Evolutionary conservation across 208 protist genomes (phyloP), one percentile per base, ranked within the genome.

Genomic region (Acanthamoeba castellanii): DNA sequence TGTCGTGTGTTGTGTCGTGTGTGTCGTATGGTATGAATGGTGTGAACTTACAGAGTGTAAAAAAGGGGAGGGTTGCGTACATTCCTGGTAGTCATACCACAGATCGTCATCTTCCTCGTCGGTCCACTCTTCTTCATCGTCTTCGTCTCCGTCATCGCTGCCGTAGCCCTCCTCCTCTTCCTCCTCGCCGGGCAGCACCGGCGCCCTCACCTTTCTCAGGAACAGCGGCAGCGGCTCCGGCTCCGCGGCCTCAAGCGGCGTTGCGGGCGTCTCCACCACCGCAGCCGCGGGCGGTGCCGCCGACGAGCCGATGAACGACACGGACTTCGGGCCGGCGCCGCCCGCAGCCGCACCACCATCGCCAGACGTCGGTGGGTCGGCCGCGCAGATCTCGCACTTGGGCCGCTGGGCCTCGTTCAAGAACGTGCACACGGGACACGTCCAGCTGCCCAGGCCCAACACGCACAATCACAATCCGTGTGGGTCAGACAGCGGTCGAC

Each of bases 71-170:
- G 20, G 5, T 25, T 25, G 5, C 68, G 68, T 76, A 76, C 68
- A 76, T 76, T 76, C 68, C 34, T 76, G 68, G 68, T 76, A 76
- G 34, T 76, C 68, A 37, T 37, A 76, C 68, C 68, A 76, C 68
- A 76, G 68, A 18, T 45, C 68, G 68, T 76, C 68, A 7, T 76
- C 68, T 8, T 76, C 68, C 37, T 76, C 68, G 11, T 76, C 68
- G 30, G 14, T n/a, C 5, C 37, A 8, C 18, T 18, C 20, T 27
- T 27, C 13, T 1, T 25, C 57, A 27, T 64, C 57, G 5, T 14
- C 57, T 25, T n/a, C 57, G 18, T 64, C 6, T 61, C 20, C 57
- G 18, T 64, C 57, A 8, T 14, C 57, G 57, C 5, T 27, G 5
- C 20, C 13, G 14, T 64, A 0, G 13, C 50, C 66, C 18, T 72